phyloP scores from a whole-genome alignment of 2,329 filamentous ascomycete species.

The Nemania abortiva region DNA sequence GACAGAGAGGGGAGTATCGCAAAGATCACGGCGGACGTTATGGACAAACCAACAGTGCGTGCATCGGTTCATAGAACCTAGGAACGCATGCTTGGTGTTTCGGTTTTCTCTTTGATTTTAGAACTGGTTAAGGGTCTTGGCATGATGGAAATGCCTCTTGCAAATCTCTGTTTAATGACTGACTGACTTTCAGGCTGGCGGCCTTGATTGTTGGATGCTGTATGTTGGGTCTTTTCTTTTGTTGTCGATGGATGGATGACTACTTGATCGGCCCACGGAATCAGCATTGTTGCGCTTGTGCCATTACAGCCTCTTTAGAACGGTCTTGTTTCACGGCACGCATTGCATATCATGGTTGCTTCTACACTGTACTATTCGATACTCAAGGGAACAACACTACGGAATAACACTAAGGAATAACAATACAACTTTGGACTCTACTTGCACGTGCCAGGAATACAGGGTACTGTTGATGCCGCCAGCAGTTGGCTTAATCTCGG shows the following conservation, averaged over 20 bases:
- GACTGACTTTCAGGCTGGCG: neutral
- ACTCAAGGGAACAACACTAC: neutral
- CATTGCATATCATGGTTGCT: slow-evolving; percentile 23
- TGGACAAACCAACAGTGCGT: slow-evolving; percentile 20
- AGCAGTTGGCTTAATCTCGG: neutral
- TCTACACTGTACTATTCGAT: slow-evolving; percentile 1
- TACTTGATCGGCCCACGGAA: neutral
- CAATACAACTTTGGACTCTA: neutral
- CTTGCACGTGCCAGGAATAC: neutral
- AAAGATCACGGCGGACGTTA: neutral
- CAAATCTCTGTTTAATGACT: neutral
- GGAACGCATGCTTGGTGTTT: slow-evolving; percentile 21
- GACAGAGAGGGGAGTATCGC: neutral
- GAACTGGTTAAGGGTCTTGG: slow-evolving; percentile 25
- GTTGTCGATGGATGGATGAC: neutral
- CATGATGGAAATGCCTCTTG: slow-evolving; percentile 3
- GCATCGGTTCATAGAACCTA: slow-evolving; percentile 11
- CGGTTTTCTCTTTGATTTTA: slow-evolving; percentile 29
- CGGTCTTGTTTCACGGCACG: slow-evolving; percentile 4
- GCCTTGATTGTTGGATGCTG: neutral
- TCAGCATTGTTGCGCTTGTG: slow-evolving; percentile 19
- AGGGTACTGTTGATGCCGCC: neutral
- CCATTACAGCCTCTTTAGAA: slow-evolving; percentile 11
- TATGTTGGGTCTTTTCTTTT: neutral
- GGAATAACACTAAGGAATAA: neutral